Conservation (phyloP, 805 yeast species). For the Cyberlindnera euphorbiae region DNA sequence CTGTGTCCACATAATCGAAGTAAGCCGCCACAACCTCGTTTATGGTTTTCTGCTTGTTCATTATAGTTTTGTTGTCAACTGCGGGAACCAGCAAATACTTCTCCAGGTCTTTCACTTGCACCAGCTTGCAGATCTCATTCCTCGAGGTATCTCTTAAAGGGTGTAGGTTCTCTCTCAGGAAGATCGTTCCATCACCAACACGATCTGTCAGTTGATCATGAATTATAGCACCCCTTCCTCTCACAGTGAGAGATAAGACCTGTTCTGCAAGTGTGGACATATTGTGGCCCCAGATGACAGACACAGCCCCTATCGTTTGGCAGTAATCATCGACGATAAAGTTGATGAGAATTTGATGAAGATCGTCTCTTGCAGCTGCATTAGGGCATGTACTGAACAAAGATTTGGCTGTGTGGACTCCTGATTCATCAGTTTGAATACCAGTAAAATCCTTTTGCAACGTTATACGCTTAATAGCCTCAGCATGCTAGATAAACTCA, state of each 20-base stretch:
- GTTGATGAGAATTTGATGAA: constrained; percentile 41
- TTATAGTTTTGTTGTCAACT: constrained; percentile 28
- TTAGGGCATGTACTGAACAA: constrained; percentile 35
- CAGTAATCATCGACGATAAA: constrained; percentile 48
- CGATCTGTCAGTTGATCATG: constrained; percentile 47
- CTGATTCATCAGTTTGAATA: not conserved
- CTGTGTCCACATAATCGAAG: constrained; percentile 64
- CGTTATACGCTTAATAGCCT: too few relatives aligned
- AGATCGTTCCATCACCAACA: too few relatives aligned
- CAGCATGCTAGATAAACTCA: constrained; percentile 31
- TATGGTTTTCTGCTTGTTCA: constrained; percentile 71
- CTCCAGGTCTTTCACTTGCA: constrained; percentile 28
- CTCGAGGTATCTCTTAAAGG: constrained; percentile 75
- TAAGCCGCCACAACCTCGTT: constrained; percentile 74
- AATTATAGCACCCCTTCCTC: constrained; percentile 77
- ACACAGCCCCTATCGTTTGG: constrained; percentile 36
- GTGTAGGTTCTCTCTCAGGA: constrained; percentile 51
- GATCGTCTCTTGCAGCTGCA: constrained; percentile 64
- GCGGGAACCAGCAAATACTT: constrained; percentile 19
- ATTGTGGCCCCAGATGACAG: constrained; percentile 69
- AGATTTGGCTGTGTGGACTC: constrained; percentile 24
- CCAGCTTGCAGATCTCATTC: constrained; percentile 61
- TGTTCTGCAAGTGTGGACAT: constrained; percentile 83
- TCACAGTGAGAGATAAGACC: constrained; percentile 72
- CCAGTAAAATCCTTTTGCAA: not conserved